Percentiles rank a stretch among this genome's conserved stretches.
phyloP scores from a whole-genome alignment of 306 rosid genomes.

The Prunus persica region Prunus_persica_NCBIv2 NC_034014.1:6674501-6675000 shows the following conservation, averaged over 20 bases:
- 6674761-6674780: slow-evolving; percentile 68
- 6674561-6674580: slow-evolving; percentile 76
- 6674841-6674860: slow-evolving; percentile 16
- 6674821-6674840: slow-evolving; percentile 85
- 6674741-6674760: not conserved
- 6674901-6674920: not conserved
- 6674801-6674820: slow-evolving; percentile 68
- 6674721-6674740: too few relatives aligned
- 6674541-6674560: slow-evolving; percentile 79
- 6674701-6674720: too few relatives aligned
- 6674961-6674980: slow-evolving; percentile 78
- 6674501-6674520: slow-evolving; percentile 99
- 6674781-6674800: slow-evolving; percentile 74
- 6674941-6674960: slow-evolving; percentile 61
- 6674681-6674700: not conserved
- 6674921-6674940: slow-evolving; percentile 83
- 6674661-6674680: not conserved
- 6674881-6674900: not conserved
- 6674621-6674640: not conserved
- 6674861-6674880: slow-evolving; percentile 7
- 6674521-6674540: slow-evolving; percentile 78
- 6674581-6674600: slow-evolving; percentile 33
- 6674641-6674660: not conserved
- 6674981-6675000: slow-evolving; percentile 77
- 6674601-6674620: not conserved